phyloP scores from a whole-genome alignment of 768 basidiomycete species.

The Leucosporidium yakuticum region DNA sequence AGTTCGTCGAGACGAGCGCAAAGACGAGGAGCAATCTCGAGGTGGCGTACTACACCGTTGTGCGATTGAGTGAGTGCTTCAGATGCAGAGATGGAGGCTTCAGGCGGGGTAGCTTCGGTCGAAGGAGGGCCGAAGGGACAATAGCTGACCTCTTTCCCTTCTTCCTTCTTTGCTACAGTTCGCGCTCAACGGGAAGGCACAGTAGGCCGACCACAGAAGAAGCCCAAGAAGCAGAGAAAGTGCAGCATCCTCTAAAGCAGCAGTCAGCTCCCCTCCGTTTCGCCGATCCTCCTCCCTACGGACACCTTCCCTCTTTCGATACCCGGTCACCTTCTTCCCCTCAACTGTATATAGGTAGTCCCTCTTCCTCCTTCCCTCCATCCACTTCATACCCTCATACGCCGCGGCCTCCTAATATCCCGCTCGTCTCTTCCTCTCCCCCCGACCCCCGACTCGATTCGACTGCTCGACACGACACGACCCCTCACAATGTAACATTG shows the following conservation, averaged over 20 bases:
- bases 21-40: constrained; percentile 92
- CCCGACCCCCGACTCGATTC: too few species aligned
- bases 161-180: too few species aligned
- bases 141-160: background rate
- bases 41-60: constrained; percentile 76
- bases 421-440: too few species aligned
- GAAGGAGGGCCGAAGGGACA: background rate
- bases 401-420: too few species aligned
- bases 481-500: too few species aligned
- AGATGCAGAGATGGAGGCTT: background rate
- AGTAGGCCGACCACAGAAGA: constrained; percentile 6
- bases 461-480: too few species aligned
- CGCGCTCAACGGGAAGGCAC: constrained; percentile 17
- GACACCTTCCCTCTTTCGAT: background rate
- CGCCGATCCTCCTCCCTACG: too few species aligned
- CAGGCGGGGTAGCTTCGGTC: background rate
- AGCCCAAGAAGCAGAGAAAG: constrained; percentile 22
- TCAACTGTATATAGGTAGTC: background rate
- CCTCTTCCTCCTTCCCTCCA: background rate
- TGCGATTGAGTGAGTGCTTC: constrained; percentile 42
- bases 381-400: background rate
- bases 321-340: background rate
- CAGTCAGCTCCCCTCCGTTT: background rate
- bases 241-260: constrained; percentile 20
- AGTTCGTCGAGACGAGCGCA: constrained; percentile 93